These are phyloP conservation scores for Populus tomentosa DNA, from an alignment of 441 rosid genomes.

Conservation along the genomic window DNA sequence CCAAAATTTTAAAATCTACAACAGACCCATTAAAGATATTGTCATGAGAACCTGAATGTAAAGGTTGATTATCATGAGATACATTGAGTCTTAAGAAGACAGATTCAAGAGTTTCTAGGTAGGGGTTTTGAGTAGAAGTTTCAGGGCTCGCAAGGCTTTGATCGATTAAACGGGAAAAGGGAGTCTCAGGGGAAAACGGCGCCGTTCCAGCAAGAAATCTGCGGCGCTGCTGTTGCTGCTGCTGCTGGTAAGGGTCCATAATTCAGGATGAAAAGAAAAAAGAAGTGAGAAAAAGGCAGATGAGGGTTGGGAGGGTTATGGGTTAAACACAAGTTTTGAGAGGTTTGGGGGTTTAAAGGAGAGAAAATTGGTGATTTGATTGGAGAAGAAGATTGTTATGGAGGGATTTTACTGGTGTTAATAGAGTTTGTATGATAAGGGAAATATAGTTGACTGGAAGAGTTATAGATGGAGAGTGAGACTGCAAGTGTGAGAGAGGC, in stretches of 20 bases:
- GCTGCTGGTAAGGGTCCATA: slow-evolving; percentile 4
- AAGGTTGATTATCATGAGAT: slow-evolving; percentile 2
- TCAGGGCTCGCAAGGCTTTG: neutral
- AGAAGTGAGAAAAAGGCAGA: too few relatives aligned
- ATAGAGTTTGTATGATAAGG: neutral
- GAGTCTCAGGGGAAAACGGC: neutral
- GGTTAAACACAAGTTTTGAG: neutral
- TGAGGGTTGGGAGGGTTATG: neutral
- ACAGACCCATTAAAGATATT: neutral
- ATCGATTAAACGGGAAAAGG: neutral
- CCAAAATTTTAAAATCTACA: neutral
- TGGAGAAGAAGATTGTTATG: neutral
- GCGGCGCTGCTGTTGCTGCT: neutral
- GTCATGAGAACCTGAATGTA: neutral
- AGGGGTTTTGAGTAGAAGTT: neutral
- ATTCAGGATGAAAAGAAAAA: neutral
- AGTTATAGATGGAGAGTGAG: slow-evolving; percentile 11
- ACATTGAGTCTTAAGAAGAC: slow-evolving; percentile 25
- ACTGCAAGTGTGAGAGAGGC: neutral
- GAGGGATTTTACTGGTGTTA: neutral
- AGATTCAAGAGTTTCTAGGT: slow-evolving; percentile 17
- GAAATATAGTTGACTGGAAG: slow-evolving; percentile 5
- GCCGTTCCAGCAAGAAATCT: neutral
- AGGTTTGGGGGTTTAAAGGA: slow-evolving; percentile 8
- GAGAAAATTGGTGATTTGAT: slow-evolving; percentile 17